phyloP scores from a whole-genome alignment of 805 yeast species.

The Saccharomycopsis sp. region DNA sequence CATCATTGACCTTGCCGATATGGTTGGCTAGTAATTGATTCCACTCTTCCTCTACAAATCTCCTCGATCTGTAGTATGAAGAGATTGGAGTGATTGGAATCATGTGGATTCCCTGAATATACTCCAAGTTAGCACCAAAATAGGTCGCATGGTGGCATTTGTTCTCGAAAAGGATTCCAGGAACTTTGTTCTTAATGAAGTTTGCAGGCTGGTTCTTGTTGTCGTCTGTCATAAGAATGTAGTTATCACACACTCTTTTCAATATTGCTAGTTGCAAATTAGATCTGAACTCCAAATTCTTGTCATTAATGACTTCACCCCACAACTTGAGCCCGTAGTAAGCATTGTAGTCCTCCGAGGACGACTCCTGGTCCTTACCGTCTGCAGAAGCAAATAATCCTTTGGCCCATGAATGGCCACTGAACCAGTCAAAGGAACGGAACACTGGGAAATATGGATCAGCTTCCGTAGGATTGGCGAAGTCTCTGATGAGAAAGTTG shows the following conservation, averaged over 20 bases:
- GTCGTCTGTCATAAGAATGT: constrained; percentile 38
- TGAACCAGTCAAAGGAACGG: constrained; percentile 67
- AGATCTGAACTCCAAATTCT: constrained; percentile 46
- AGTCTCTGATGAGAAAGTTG: constrained; percentile 56
- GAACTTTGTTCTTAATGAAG: constrained; percentile 57
- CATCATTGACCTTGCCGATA: constrained; percentile 46
- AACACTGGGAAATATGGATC: constrained; percentile 60
- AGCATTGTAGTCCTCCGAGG: constrained; percentile 69
- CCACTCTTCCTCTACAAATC: constrained; percentile 62
- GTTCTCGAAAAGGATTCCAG: constrained; percentile 70
- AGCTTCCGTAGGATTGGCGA: constrained; percentile 48
- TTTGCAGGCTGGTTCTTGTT: constrained; percentile 50
- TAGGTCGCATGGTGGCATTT: constrained; percentile 69
- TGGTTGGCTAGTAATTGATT: constrained; percentile 39
- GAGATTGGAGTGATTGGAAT: constrained; percentile 66
- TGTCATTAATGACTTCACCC: constrained; percentile 50
- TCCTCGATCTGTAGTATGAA: constrained; percentile 47
- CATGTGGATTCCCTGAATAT: constrained; percentile 75
- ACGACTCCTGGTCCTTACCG: constrained; percentile 71
- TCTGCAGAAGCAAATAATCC: constrained; percentile 66
- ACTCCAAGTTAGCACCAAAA: constrained; percentile 66
- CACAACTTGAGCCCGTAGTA: constrained; percentile 61
- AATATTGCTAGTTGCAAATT: constrained; percentile 55
- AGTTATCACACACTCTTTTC: constrained; percentile 42
- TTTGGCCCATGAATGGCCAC: constrained; percentile 76